Base-by-base conservation (phyloP, 2,329 filamentous ascomycete genomes). In the Lasiodiplodia sp. region DNA sequence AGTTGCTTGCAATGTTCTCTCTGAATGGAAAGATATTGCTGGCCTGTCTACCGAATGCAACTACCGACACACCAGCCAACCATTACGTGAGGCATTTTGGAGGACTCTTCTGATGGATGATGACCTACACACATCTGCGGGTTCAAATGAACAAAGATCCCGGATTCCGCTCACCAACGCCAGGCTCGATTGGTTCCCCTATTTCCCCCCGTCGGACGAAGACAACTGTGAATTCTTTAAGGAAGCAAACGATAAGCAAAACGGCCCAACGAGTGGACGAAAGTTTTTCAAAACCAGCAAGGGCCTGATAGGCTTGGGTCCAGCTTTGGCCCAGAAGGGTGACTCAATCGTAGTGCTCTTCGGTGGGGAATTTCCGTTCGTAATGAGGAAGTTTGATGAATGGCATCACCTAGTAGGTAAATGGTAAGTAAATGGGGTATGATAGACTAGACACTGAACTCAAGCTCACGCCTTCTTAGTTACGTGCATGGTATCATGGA, bases 401-500 rank as follows among this genome's bases (percentile, higher is more conserved):
- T 57, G 11, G 31, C 18, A 57, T n/a, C 23, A 28, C 2, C 16
- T 57, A 4, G n/a, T 57, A 14, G 55, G 55, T 10, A 31, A 57
- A n/a, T 23, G 55, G 55, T 57, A 57, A 57, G 55, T 57, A n/a
- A 40, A 38, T 14, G 10, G 37, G 14, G 11, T 16, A 38, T 7
- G 18, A 38, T 57, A 14, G 2, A 5, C 3, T 28, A 8, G 23
- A 12, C 6, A 12, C 1, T 25, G 28, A 3, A 2, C 23, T 25
- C 8, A 49, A 10, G 28, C 52, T 56, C n/a, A 56, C n/a, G 7
- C n/a, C n/a, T 38, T 57, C 23, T 7, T 38, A 57, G 55, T 57
- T 57, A 57, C 34, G 55, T 57, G 7, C 55, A 57, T 37, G 55
- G 55, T 3, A 58, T 58, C 34, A 58, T 58, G 55, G 18, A 58